These are phyloP conservation scores for Solanum hybrid DNA, from an alignment of 305 asterid genomes.

Conservation along the genomic window DNA sequence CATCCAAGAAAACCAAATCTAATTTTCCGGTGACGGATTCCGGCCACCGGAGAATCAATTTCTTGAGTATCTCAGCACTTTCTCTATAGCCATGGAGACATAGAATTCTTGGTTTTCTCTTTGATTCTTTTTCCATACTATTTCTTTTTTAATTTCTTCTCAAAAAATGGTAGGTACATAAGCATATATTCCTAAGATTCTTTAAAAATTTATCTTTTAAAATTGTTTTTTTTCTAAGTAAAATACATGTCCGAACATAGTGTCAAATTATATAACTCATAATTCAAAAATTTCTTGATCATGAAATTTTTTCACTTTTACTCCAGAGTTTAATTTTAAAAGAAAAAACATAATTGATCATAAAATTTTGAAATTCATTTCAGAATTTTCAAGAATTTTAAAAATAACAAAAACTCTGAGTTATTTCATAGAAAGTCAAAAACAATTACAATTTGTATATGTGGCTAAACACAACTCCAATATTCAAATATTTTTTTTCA, in stretches of 20 bases:
- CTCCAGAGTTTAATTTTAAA: background rate
- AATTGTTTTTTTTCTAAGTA: too few relatives aligned
- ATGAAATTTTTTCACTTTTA: background rate
- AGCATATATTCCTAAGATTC: background rate
- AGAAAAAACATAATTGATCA: too few relatives aligned
- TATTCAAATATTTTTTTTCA: too few relatives aligned
- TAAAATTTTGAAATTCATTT: too few relatives aligned
- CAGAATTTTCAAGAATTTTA: too few relatives aligned
- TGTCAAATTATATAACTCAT: too few relatives aligned
- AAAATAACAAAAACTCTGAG: background rate
- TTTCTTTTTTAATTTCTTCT: background rate
- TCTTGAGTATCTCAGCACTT: conserved; percentile 22
- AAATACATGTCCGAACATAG: background rate
- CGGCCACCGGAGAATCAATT: conserved; percentile 21
- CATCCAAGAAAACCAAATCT: conserved; percentile 22
- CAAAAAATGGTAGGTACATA: background rate
- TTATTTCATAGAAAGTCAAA: background rate
- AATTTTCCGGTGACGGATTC: conserved; percentile 11
- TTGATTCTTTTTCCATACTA: background rate
- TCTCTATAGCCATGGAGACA: conserved; percentile 33
- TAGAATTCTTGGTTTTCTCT: conserved; percentile 9
- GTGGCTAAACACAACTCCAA: accelerated
- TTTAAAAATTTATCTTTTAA: too few relatives aligned
- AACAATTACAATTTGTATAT: background rate
- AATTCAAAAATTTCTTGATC: background rate